Percentiles rank a stretch among this genome's conserved stretches.
Conservation (phyloP, 75 land plant genomes). For the Larix kaempferi region DNA sequence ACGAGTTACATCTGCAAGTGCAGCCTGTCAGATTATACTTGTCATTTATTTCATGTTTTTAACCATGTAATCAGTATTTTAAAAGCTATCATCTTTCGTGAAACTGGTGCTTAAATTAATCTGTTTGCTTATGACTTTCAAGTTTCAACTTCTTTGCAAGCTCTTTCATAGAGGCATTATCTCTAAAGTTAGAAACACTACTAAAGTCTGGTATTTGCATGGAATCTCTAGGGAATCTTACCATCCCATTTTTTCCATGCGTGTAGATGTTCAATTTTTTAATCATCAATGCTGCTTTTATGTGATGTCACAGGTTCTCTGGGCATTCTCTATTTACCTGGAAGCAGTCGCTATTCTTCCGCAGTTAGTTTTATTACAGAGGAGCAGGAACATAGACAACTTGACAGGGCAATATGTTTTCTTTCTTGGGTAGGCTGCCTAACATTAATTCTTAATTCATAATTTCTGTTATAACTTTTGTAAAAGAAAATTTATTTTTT, state of each 20-base stretch:
- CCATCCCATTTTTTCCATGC: neutral
- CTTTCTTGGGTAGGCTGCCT: conserved; percentile 70
- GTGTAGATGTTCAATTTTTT: neutral
- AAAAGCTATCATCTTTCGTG: neutral
- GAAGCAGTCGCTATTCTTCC: conserved; percentile 96
- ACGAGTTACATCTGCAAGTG: neutral
- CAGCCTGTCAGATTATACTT: neutral
- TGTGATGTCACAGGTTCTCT: conserved; percentile 45
- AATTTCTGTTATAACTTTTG: neutral
- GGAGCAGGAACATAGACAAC: conserved; percentile 90
- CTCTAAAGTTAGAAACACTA: neutral
- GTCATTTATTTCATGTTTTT: neutral
- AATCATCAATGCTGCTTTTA: neutral
- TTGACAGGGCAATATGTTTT: conserved; percentile 92
- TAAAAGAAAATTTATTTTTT: neutral
- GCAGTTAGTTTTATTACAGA: conserved; percentile 82
- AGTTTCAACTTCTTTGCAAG: neutral
- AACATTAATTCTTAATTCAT: neutral
- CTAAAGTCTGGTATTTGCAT: neutral
- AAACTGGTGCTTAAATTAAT: neutral
- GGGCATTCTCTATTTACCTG: conserved; percentile 94
- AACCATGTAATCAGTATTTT: neutral
- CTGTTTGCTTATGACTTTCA: neutral
- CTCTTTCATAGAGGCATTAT: neutral
- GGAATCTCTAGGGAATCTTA: neutral